Evolutionary conservation across 805 yeast genomes (phyloP), one percentile per base, ranked within the genome.

Genomic region (Nakazawaea peltata): DNA sequence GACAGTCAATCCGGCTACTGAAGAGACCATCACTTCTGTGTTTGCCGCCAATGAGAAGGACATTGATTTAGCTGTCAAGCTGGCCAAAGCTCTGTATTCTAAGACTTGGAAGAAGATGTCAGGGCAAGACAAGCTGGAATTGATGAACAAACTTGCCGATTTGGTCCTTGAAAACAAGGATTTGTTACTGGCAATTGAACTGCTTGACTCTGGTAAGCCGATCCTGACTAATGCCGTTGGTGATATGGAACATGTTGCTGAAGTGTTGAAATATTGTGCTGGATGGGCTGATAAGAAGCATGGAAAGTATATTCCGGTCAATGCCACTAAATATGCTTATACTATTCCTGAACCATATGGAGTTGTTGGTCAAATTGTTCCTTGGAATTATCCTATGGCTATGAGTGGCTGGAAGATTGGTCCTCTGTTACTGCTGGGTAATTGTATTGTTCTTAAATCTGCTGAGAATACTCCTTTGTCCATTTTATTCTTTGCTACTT

Each of bases 351-450:
- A 80, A 55, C 81, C 85, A 5, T 53, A 63, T 33, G 79, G 80
- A 13, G 81, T 77, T 25, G 75, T 79, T 46, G 84, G 77, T 10
- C 78, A 75, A 53, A 74, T 77, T 45, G 74, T 78, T 39, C 85
- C 85, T 23, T 77, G 85, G 84, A 77, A 77, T 59, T 78, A 74
- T 51, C 84, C 85, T 21, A 54, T 77, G 46, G 61, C 69, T 22
- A 79, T 81, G 86, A 76, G 81, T 12, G 67, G 82, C 17, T 82
- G 92, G 92, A 81, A 82, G 56, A 63, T 82, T 50, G 85, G 82
- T 19, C 90, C 90, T 16, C 92, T 94, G 8, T 59, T 82, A 44
- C 86, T 88, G 28, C 79, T 84, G 35, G 92, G 92, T 36, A 81
- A 83, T 57, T 68, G 74, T 11, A 70, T 80, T 30, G 74, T 82